Base-by-base conservation (phyloP, 495 filamentous ascomycete species). In the Glutinoglossum americanum region DNA sequence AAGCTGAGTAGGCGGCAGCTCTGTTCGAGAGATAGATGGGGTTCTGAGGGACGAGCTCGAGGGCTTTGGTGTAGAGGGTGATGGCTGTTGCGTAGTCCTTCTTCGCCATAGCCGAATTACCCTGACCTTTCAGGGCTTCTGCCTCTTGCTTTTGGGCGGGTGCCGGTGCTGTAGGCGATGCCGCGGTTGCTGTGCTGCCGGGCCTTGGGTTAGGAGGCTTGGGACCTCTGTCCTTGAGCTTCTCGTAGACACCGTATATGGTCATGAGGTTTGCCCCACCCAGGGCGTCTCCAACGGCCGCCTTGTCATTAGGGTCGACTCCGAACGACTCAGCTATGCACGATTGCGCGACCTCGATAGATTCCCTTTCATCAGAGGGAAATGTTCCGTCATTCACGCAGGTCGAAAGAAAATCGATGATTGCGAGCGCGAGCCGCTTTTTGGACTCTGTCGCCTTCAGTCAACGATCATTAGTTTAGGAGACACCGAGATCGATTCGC, bases 21-120 rank as follows among this genome's bases (percentile, higher is more conserved):
- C 92, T 88, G 77, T 98, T 98, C 61, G 87, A 94, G 28, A 98
- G 85, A 74, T 90, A 98, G 69, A 98, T 89, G 32, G 92, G 85
- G 73, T 98, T 96, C 49, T 77, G 71, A 7, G 93, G 88, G 63
- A 85, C 68, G 37, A 96, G 71, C 41, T 76, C 74, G 33, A 98
- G 75, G 19, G 92, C 92, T 65, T 87, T 72, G 25, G 83, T 86
- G 75, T 98, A 98, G 57, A 81, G 67, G 59, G 85, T 80, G 69
- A 98, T 86, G 57, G 92, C 92, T 32, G 70, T 63, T 6, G 71
- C 59, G 73, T 94, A 93, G 69, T 97, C 87, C 70, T 93, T 94
- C 66, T 81, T 75, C 28, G 83, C 77, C 90, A 98, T 98, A 44
- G 90, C 87, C 19, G 83, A 79, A 70, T 98, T 98, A 53, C 93